phyloP scores from a whole-genome alignment of 768 basidiomycete species.

The Leccinum ochraceum region DNA sequence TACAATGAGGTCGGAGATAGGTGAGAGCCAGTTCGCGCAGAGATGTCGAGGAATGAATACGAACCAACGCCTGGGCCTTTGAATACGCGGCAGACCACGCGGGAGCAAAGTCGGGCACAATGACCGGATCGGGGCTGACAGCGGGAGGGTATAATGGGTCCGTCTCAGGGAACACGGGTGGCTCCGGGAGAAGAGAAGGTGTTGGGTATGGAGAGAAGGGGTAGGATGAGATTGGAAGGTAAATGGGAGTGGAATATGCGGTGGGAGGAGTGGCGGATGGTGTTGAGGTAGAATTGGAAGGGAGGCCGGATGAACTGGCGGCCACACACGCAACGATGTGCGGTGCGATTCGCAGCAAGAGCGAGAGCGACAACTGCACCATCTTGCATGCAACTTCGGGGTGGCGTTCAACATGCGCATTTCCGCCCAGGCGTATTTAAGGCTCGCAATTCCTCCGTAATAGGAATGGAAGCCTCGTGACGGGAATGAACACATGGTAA shows the following conservation, averaged over 20 bases:
- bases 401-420: neutral
- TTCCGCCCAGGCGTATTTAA: conserved; percentile 5
- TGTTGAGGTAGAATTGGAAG: neutral
- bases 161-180: conserved; percentile 52
- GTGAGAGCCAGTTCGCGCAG: neutral
- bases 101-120: conserved; percentile 47
- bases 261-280: conserved; percentile 4
- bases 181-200: conserved; percentile 54
- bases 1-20: conserved; percentile 14
- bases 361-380: conserved; percentile 14
- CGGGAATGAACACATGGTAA: neutral
- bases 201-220: conserved; percentile 63
- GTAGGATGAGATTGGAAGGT: conserved; percentile 41
- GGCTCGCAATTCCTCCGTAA: neutral
- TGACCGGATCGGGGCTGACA: conserved; percentile 36
- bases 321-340: conserved; percentile 1
- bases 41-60: conserved; percentile 12
- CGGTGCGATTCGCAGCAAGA: conserved; percentile 17
- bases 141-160: conserved; percentile 61
- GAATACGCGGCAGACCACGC: conserved; percentile 61
- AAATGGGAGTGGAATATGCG: conserved; percentile 9
- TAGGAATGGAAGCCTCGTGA: neutral
- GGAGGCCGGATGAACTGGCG: neutral
- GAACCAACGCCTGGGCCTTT: conserved; percentile 57
- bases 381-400: conserved; percentile 12